These are phyloP conservation scores for Carex scoparia DNA, from an alignment of 176 grass and related monocot genomes.

Conservation along the genomic window DNA sequence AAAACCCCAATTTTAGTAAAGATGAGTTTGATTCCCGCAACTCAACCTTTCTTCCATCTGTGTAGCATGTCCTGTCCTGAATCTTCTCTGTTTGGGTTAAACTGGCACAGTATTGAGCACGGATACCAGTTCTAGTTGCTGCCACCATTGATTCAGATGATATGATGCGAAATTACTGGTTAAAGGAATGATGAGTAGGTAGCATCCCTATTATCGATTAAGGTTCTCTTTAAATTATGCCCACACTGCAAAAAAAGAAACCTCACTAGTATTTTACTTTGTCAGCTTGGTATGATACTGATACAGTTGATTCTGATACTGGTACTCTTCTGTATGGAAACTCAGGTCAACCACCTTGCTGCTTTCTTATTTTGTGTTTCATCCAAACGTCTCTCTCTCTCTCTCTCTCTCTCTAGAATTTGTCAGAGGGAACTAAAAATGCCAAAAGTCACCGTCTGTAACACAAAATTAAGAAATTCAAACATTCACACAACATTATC, in stretches of 20 bases:
- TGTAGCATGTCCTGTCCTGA: too few relatives aligned
- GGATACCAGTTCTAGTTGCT: too few relatives aligned
- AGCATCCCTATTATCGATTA: background rate
- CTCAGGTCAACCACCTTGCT: background rate
- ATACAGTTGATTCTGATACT: background rate
- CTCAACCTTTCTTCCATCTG: too few relatives aligned
- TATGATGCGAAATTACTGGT: too few relatives aligned
- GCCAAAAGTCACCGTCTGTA: constrained; percentile 38
- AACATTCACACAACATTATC: constrained; percentile 39
- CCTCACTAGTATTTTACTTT: background rate
- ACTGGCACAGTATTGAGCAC: too few relatives aligned
- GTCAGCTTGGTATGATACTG: background rate
- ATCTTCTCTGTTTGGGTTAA: too few relatives aligned
- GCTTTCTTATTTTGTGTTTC: background rate
- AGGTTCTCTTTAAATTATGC: background rate
- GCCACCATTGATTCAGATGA: too few relatives aligned
- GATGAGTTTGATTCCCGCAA: too few relatives aligned
- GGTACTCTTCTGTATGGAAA: background rate
- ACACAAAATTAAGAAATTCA: constrained; percentile 36
- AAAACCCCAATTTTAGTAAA: too few relatives aligned
- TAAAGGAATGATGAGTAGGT: too few relatives aligned
- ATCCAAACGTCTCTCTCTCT: too few relatives aligned
- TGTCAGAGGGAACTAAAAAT: background rate
- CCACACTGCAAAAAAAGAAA: background rate
- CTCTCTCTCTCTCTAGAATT: too few relatives aligned